Percentiles rank a stretch among this genome's conserved stretches.
These are phyloP conservation scores for Darksidea phi DNA, from an alignment of 495 filamentous ascomycete species.

Conservation along the genomic window DNA sequence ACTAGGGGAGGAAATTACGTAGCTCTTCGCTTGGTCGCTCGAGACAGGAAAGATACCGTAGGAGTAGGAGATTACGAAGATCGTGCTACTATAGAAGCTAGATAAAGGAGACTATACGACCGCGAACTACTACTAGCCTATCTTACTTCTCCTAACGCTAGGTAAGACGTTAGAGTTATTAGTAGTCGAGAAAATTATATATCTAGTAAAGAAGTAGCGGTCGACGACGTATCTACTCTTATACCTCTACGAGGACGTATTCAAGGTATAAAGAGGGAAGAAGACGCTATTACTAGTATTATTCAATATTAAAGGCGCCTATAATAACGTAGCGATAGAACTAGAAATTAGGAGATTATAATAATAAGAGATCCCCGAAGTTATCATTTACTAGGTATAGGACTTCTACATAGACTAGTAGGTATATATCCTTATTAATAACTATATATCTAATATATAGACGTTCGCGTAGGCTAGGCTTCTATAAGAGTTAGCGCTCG, in stretches of 20 bases:
- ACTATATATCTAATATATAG: constrained; percentile 1
- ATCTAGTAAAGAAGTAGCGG: constrained; percentile 28
- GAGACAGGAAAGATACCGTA: too few species aligned
- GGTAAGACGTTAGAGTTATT: constrained; percentile 32
- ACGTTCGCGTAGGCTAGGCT: constrained; percentile 30
- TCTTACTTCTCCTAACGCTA: constrained; percentile 33
- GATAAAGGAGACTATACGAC: constrained; percentile 26
- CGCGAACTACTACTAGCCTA: constrained; percentile 31
- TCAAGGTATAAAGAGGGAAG: constrained; percentile 33
- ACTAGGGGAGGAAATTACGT: constrained; percentile 17
- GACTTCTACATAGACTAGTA: constrained; percentile 37
- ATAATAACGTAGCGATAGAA: constrained; percentile 45
- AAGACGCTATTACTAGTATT: constrained; percentile 41
- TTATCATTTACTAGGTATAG: constrained; percentile 41
- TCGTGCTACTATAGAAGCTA: constrained; percentile 31
- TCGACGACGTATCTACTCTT: constrained; percentile 29
- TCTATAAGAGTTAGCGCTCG: constrained; percentile 38
- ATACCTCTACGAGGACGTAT: constrained; percentile 41
- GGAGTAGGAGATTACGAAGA: constrained; percentile 31
- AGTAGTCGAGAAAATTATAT: constrained; percentile 27
- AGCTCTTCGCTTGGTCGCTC: constrained; percentile 22
- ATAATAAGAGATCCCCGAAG: constrained; percentile 39
- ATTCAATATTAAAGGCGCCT: constrained; percentile 50
- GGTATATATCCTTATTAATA: constrained; percentile 35
- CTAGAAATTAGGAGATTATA: constrained; percentile 41